Evolutionary conservation across 2,329 filamentous ascomycete species (phyloP).

Genomic region (Exophiala sideris): DNA sequence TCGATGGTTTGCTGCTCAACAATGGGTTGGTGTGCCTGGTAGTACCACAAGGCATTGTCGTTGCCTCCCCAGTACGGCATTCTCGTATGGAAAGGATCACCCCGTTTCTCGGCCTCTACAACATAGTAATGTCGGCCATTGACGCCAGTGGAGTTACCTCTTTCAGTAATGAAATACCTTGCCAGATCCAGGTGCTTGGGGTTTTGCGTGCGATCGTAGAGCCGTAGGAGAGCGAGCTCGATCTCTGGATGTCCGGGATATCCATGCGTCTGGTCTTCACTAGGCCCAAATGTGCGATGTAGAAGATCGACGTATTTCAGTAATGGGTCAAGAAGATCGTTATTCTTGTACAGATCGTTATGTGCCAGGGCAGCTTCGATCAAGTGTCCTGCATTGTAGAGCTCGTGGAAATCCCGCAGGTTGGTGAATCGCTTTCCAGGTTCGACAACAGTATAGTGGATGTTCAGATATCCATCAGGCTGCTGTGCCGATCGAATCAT

Average conservation of each 20-base stretch:
- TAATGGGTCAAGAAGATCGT: constrained; percentile 52
- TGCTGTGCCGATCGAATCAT: constrained; percentile 59
- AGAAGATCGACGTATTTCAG: constrained; percentile 55
- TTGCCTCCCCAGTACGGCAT: constrained; percentile 41
- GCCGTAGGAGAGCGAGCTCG: constrained; percentile 48
- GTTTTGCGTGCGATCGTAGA: constrained; percentile 42
- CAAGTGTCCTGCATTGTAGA: constrained; percentile 62
- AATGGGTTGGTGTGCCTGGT: constrained; percentile 57
- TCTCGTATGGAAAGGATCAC: constrained; percentile 48
- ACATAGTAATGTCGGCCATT: constrained; percentile 54
- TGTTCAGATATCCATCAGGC: constrained; percentile 60
- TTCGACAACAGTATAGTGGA: constrained; percentile 60
- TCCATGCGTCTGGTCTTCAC: constrained; percentile 50
- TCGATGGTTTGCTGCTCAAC: constrained; percentile 53
- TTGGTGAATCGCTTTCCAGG: constrained; percentile 57
- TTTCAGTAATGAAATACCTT: constrained; percentile 56
- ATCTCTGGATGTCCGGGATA: constrained; percentile 61
- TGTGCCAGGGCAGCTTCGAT: constrained; percentile 61
- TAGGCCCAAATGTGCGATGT: constrained; percentile 51
- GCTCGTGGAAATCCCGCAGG: constrained; percentile 59
- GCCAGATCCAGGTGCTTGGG: constrained; percentile 47
- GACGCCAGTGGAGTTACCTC: constrained; percentile 52
- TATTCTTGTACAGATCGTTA: constrained; percentile 50
- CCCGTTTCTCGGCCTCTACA: constrained; percentile 51
- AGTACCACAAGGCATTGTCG: constrained; percentile 45